These are phyloP conservation scores for Cocos nucifera DNA, from an alignment of 176 grass and related monocot species.

Conservation along the genomic window DNA sequence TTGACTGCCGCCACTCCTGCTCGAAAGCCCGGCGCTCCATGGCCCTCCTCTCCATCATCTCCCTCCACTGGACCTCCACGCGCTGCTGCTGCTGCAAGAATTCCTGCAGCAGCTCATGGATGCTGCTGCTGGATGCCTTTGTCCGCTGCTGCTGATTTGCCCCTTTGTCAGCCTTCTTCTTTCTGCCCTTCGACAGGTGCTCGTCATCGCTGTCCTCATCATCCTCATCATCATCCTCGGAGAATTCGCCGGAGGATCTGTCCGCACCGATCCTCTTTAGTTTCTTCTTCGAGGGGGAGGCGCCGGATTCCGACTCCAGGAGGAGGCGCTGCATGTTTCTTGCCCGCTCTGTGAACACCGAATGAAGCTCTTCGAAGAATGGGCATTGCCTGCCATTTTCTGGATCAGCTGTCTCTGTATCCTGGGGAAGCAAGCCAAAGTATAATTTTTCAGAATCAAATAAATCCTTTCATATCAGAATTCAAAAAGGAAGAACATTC, in stretches of 20 bases:
- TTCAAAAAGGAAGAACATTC: too few relatives aligned
- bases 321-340: constrained; percentile 9
- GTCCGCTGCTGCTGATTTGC: background rate
- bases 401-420: constrained; percentile 7
- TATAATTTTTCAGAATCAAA: background rate
- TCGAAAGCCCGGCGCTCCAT: background rate
- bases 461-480: background rate
- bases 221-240: background rate
- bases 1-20: constrained; percentile 5
- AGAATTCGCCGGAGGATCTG: background rate
- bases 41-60: constrained; percentile 2
- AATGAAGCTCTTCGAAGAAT: constrained; percentile 16
- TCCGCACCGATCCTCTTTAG: constrained; percentile 2
- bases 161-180: constrained; percentile 2
- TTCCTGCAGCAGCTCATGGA: constrained; percentile 3
- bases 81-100: constrained; percentile 6
- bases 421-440: background rate
- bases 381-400: constrained; percentile 14
- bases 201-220: background rate
- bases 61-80: constrained; percentile 1
- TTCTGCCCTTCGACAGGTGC: background rate
- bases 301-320: background rate
- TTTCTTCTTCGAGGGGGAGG: background rate
- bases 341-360: constrained; percentile 5
- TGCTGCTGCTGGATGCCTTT: background rate